Evolutionary conservation across 306 rosid species (phyloP), one percentile per base, ranked within the genome.

Genomic region (Quercus gilva): DNA sequence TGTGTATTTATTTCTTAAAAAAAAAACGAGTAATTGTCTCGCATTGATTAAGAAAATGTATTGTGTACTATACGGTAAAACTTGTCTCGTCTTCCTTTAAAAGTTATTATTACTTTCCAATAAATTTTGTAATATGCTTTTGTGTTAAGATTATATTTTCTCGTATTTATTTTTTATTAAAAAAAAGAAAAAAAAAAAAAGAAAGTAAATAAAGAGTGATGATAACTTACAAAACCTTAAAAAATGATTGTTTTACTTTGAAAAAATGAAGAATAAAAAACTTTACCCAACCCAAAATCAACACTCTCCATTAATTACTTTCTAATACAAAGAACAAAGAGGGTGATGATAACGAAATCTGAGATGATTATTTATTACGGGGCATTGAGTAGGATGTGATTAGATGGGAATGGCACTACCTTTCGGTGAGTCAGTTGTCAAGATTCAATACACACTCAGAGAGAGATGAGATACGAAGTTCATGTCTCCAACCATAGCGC

Each of bases 51-150:
- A 35, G 0, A 35, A 0, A 35, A 0, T 35, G 2, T 35, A 35
- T 35, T 35, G 0, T 35, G 8, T 35, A 35, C 0, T 35, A 35
- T 31, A 35, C 9, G 45, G 12, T 41, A 8, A 0, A 41, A 41
- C 0, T 41, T 41, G 0, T 41, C 3, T 0, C 0, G 8, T 8
- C 0, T 8, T 41, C 11, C 0, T 41, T 41, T 41, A 41, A 41
- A 41, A 8, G 2, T 41, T 0, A 41, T 8, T 0, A 2, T 41
- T 0, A 0, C 1, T 41, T 41, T 8, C 8, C 0, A 41, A 0
- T 8, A 8, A 0, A 41, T 0, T 41, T 41, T 41, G 0, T 41
- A 8, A 0, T 8, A 41, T 41, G 2, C 8, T 41, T 41, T 41
- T 41, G 0, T 0, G 0, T 41, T 41, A 6, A 35, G 1, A 1